Conservation (phyloP, 169 alveolate genomes). For the Plasmodium knowlesi region DNA sequence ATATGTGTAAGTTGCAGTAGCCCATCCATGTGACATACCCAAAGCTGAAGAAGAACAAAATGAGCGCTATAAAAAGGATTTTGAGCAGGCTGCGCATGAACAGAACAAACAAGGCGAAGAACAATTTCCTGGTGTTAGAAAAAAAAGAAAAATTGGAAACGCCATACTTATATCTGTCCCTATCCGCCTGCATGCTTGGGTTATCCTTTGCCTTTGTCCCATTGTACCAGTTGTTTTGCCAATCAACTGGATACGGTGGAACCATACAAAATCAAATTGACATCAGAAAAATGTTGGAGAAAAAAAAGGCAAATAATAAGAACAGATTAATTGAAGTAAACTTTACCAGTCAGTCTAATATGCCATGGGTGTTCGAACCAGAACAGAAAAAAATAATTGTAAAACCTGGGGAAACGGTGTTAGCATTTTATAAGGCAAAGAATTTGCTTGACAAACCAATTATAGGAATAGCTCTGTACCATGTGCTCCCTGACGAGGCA, state of each 20-base stretch:
- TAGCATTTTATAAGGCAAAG: slow-evolving; percentile 91
- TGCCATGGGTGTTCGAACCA: slow-evolving; percentile 91
- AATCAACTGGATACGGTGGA: slow-evolving; percentile 85
- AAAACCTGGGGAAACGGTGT: slow-evolving; percentile 92
- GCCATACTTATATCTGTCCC: slow-evolving; percentile 45
- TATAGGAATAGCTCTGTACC: slow-evolving; percentile 93
- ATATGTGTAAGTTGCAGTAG: neutral
- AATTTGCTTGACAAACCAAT: slow-evolving; percentile 84
- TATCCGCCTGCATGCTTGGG: slow-evolving; percentile 81
- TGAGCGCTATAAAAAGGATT: slow-evolving; percentile 31
- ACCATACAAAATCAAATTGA: slow-evolving; percentile 36
- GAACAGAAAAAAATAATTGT: slow-evolving; percentile 87
- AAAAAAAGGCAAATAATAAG: slow-evolving; percentile 49
- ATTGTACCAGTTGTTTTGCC: slow-evolving; percentile 84
- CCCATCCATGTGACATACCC: neutral
- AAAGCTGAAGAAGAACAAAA: slow-evolving; percentile 5
- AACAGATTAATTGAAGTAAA: slow-evolving; percentile 81
- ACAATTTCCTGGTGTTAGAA: slow-evolving; percentile 8
- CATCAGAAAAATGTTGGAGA: slow-evolving; percentile 7
- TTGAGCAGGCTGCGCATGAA: slow-evolving; percentile 23
- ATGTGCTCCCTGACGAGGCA: slow-evolving; percentile 94
- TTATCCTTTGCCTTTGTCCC: slow-evolving; percentile 85
- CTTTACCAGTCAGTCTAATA: slow-evolving; percentile 83
- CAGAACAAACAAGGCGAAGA: slow-evolving; percentile 23
- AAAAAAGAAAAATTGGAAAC: slow-evolving; percentile 42